phyloP scores from a whole-genome alignment of 805 yeast genomes.

The Pichia insulana region DNA sequence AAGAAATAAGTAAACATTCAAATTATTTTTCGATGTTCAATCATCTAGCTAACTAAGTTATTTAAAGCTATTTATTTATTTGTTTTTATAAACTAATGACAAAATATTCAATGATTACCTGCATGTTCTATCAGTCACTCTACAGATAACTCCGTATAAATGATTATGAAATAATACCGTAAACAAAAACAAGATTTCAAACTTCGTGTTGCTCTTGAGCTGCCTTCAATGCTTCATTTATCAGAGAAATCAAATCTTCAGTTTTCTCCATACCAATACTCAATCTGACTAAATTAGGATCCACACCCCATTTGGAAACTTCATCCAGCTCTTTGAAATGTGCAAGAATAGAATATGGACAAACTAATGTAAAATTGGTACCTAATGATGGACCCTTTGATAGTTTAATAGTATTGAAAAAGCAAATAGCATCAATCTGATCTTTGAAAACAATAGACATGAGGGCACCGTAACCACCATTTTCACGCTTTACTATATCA shows the following conservation, averaged over 20 bases:
- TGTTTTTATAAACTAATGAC: conserved; percentile 1
- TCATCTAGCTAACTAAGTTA: neutral
- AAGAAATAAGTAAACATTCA: conserved; percentile 19
- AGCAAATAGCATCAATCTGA: conserved; percentile 56
- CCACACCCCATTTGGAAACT: conserved; percentile 76
- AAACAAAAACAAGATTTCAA: conserved; percentile 6
- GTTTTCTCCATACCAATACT: conserved; percentile 80
- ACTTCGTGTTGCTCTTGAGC: conserved; percentile 32
- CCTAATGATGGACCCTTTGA: conserved; percentile 91
- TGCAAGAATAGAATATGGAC: conserved; percentile 84
- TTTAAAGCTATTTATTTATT: conserved; percentile 4
- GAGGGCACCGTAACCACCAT: conserved; percentile 87
- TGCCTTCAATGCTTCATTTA: conserved; percentile 43
- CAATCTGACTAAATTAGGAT: conserved; percentile 64
- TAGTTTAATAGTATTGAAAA: conserved; percentile 59
- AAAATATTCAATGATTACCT: conserved; percentile 5
- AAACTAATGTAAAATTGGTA: conserved; percentile 79
- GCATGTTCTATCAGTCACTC: too few relatives aligned
- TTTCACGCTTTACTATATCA: conserved; percentile 55
- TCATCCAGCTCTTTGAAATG: conserved; percentile 77
- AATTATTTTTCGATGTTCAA: neutral
- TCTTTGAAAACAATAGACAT: conserved; percentile 64
- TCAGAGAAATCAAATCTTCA: conserved; percentile 41
- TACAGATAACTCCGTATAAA: too few relatives aligned
- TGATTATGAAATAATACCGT: too few relatives aligned